These are phyloP conservation scores for Closterium sp. DNA, from an alignment of 139 green algal species.

Conservation along the genomic window DNA sequence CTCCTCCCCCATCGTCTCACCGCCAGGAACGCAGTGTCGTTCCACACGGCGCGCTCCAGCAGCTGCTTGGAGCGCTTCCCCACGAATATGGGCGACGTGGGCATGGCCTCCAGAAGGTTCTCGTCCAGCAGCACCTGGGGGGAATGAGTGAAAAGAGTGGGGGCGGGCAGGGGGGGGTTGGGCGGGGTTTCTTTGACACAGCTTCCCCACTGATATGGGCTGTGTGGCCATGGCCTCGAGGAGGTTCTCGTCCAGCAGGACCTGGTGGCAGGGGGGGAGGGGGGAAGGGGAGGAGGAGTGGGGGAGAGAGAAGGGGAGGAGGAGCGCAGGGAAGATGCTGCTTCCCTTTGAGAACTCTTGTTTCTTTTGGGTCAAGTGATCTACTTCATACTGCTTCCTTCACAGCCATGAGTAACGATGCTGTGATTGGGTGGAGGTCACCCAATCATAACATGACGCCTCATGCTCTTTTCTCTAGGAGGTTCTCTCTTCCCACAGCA, in stretches of 20 bases:
- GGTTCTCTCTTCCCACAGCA: background rate
- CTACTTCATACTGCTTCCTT: too few relatives aligned
- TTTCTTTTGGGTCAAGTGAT: too few relatives aligned
- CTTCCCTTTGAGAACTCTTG: too few relatives aligned
- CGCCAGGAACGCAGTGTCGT: constrained; percentile 84
- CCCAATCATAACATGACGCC: too few relatives aligned
- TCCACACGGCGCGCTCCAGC: constrained; percentile 77
- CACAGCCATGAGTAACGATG: too few relatives aligned
- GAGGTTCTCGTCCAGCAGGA: constrained; percentile 90
- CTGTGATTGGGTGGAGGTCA: too few relatives aligned
- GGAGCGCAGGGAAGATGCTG: too few relatives aligned
- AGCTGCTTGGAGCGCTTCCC: constrained; percentile 31
- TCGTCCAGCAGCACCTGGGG: constrained; percentile 84
- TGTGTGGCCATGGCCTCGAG: constrained; percentile 63
- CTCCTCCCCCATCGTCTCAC: background rate
- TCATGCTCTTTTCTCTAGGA: too few relatives aligned
- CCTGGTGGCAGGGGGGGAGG: constrained; percentile 54
- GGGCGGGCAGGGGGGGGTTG: background rate
- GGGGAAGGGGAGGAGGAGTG: background rate
- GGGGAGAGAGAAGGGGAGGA: too few relatives aligned
- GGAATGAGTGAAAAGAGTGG: background rate
- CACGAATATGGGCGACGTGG: constrained; percentile 69
- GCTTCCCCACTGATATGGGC: constrained; percentile 67
- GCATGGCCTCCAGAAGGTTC: constrained; percentile 79
- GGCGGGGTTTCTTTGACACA: background rate